Percentiles rank a stretch among this genome's conserved stretches.
Evolutionary conservation across 208 protist species (phyloP).

Genomic region (Angomonas deanei): DNA sequence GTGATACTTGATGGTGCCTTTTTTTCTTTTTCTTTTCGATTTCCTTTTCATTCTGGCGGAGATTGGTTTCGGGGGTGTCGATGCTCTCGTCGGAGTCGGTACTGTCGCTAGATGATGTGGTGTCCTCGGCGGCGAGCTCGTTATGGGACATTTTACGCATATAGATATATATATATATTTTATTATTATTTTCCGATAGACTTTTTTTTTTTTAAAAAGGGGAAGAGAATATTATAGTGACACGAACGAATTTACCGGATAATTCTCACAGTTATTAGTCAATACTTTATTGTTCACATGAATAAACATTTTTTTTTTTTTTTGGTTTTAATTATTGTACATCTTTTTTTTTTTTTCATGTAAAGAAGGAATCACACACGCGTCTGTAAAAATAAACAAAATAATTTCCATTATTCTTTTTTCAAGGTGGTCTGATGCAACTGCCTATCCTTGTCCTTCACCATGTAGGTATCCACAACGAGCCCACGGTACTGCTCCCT

Average conservation of each 20-base stretch:
- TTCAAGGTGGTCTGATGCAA: constrained; percentile 1
- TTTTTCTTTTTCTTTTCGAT: constrained; percentile 12
- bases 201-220: constrained; percentile 8
- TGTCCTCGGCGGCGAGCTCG: too few relatives aligned
- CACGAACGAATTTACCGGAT: background rate
- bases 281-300: too few relatives aligned
- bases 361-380: background rate
- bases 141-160: too few relatives aligned
- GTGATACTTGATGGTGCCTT: background rate
- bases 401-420: constrained; percentile 11
- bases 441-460: constrained; percentile 7
- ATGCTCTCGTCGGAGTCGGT: background rate
- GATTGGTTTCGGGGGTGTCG: background rate
- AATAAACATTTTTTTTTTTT: too few relatives aligned
- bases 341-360: constrained; percentile 1
- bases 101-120: constrained; percentile 3
- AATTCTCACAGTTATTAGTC: too few relatives aligned
- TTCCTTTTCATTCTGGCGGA: background rate
- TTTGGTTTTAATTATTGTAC: background rate
- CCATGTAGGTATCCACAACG: constrained; percentile 27
- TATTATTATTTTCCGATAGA: background rate
- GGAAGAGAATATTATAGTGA: background rate
- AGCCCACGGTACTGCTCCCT: background rate
- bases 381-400: background rate
- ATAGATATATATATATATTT: background rate